Base-by-base conservation (phyloP, 2,329 filamentous ascomycete genomes). In the Aspergillus caelatus region DNA sequence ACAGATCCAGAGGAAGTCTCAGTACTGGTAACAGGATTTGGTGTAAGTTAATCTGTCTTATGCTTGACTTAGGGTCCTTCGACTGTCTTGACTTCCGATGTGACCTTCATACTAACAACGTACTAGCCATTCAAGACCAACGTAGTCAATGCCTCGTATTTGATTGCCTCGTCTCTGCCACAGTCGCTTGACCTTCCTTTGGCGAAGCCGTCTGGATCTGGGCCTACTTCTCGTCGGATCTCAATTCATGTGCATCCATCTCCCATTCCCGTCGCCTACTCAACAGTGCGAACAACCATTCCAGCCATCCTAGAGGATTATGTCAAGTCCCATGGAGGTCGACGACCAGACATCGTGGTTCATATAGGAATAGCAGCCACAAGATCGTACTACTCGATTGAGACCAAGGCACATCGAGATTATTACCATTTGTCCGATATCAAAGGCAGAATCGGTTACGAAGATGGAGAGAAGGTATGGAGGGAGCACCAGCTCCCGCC, bases 351-450 rank as follows among this genome's bases (percentile, higher is more conserved):
- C 75, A 78, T 90, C 34, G 83, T 88, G 26, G 76, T 96, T 4
- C 92, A 96, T 76, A 90, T 96, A 58, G 93, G 93, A 66, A 93
- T 96, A 85, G 91, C 92, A 0, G 81, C 75, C 74, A 90, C 75
- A 71, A 86, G 79, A 69, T 84, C 76, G 70, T 87, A 86, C 69
- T 96, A 94, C 75, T 85, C 86, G 12, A 81, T 94, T 10, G 93
- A 96, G 80, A 84, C 86, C 12, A 82, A 85, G 41, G 92, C 86
- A 0, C 89, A 91, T 72, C 85, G 91, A 43, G 88, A 91, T 69
- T 89, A 89, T 4, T 96, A 96, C 77, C 78, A 80, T 21, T 84
- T 89, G 69, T 80, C 80, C 23, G 93, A 96, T 74, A 86, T 93
- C n/a, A 88, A 93, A 68, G 87, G 83, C 3, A 61, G 70, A 10